Evolutionary conservation across 1,284 basidiomycete genomes (phyloP).

Genomic region (Afroboletus lepidellus): DNA sequence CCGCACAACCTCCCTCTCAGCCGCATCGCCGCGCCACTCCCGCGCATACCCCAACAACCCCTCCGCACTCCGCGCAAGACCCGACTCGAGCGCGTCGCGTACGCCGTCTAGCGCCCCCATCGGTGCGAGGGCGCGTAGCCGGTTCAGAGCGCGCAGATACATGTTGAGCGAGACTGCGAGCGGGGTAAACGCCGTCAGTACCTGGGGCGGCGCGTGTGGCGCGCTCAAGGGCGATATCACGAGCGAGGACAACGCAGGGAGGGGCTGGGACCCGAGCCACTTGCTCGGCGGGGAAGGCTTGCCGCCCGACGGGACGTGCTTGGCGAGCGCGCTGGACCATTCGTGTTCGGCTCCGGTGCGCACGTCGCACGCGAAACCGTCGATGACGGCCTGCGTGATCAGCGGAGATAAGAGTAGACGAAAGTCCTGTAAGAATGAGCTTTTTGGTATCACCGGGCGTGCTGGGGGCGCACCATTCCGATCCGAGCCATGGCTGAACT

Average conservation of each 20-base stretch:
- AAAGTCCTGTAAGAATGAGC: constrained; percentile 24
- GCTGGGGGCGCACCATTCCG: constrained; percentile 51
- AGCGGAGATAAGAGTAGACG: constrained; percentile 30
- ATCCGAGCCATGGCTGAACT: constrained; percentile 88
- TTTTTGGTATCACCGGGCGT: neutral
- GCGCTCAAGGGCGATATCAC: constrained; percentile 32
- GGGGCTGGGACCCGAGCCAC: constrained; percentile 46
- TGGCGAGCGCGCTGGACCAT: constrained; percentile 26
- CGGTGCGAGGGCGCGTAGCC: constrained; percentile 79
- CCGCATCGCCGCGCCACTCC: constrained; percentile 24
- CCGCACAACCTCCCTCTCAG: constrained; percentile 41
- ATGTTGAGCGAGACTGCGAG: constrained; percentile 77
- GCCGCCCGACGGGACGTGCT: constrained; percentile 4
- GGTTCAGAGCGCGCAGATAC: constrained; percentile 74
- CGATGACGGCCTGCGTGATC: constrained; percentile 32
- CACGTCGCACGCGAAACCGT: constrained; percentile 31
- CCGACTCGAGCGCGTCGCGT: constrained; percentile 46
- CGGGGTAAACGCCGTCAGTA: constrained; percentile 74
- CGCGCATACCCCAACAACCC: constrained; percentile 37
- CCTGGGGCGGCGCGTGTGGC: constrained; percentile 61
- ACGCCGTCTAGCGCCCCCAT: constrained; percentile 48
- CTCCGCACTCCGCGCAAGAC: constrained; percentile 47
- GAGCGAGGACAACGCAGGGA: constrained; percentile 29
- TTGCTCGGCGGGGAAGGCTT: constrained; percentile 39
- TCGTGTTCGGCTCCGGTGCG: constrained; percentile 28